Conservation (phyloP, 208 protist genomes). For the Leishmania gerbilli region DNA sequence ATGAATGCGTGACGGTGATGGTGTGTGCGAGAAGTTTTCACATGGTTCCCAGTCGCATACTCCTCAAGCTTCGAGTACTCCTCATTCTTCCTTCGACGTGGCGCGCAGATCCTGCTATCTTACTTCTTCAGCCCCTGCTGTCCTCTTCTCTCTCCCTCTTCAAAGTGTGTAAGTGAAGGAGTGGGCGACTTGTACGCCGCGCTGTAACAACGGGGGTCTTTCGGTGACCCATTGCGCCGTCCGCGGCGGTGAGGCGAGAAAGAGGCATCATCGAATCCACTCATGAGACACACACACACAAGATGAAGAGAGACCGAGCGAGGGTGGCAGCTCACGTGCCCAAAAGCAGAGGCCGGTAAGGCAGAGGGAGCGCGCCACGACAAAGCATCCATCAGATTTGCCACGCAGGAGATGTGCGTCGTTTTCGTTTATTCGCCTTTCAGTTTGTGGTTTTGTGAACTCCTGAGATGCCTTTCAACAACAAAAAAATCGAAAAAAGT, state of each 20-base stretch:
- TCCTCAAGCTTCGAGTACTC: conserved; percentile 17
- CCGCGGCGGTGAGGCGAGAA: neutral
- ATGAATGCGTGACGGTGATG: neutral
- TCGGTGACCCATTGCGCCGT: neutral
- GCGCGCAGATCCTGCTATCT: neutral
- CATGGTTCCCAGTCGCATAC: neutral
- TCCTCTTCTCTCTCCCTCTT: neutral
- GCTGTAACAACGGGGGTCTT: neutral
- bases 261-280: neutral
- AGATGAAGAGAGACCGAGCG: neutral
- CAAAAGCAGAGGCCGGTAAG: neutral
- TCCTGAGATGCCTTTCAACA: conserved; percentile 6
- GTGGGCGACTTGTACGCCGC: neutral
- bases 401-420: conserved; percentile 2
- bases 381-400: neutral
- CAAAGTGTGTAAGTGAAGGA: neutral
- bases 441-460: neutral
- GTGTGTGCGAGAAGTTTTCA: neutral
- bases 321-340: neutral
- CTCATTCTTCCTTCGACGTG: neutral
- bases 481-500: neutral
- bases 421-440: conserved; percentile 1
- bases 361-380: neutral
- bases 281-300: neutral
- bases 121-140: neutral